Base-by-base conservation (phyloP, 2,329 filamentous ascomycete genomes). In the Atkinsonella hypoxylon region DNA sequence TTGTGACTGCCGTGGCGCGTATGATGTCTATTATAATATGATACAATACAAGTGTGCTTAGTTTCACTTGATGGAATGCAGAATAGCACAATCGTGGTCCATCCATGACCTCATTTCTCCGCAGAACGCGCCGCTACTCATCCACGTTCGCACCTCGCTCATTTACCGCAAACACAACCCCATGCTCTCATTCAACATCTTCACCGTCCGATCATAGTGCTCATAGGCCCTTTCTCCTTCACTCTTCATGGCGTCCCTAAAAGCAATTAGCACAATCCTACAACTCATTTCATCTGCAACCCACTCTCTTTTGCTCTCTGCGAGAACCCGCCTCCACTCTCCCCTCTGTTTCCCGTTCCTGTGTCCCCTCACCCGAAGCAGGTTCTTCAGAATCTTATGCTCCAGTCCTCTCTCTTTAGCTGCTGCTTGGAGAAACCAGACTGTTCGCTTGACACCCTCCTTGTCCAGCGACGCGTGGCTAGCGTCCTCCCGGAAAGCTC, bases 161-260 rank as follows among this genome's bases (percentile, higher is more conserved):
- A 41, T 20, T 15, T 69, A 79, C 52, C 77, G 73, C 52, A 84
- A 62, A 60, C 82, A 85, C 41, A 87, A 62, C 1, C 78, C 77
- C 82, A 89, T 82, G 7, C 75, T 82, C 62, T 83, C 79, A 60
- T 90, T 89, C 50, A 90, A 70, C 83, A 86, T 86, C 17, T 73
- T 74, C 45, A 90, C 63, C 8, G 83, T 87, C 68, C 78, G 78
- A 49, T 88, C 77, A 61, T 86, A 87, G 58, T 84, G 77, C 45
- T 74, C 70, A 61, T 75, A 83, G 7, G 73, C 66, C 47, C 61
- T 59, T 22, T 54, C 45, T 31, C 58, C 53, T 41, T 61, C 54
- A 39, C 57, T 43, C 40, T 55, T 55, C 34, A 58, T 47, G 13
- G 52, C 51, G 31, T 54, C 22, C 18, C 61, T 63, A 30, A 32